Evolutionary conservation across 2,329 filamentous ascomycete species (phyloP).

Genomic region (Didymella pomorum): DNA sequence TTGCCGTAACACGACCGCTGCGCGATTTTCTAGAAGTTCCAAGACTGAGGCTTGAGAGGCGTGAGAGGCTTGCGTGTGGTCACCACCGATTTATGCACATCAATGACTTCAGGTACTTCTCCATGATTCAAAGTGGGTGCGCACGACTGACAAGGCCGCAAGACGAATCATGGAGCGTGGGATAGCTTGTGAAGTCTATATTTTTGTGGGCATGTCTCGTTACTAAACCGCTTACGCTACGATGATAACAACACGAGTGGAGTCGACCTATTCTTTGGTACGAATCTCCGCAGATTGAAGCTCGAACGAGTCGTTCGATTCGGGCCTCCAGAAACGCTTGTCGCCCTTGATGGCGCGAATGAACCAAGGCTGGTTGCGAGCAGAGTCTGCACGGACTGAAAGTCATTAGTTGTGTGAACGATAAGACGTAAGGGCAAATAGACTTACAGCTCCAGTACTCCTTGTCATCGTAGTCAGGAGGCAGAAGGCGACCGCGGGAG

Average conservation of each 20-base stretch:
- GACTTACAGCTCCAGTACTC: conserved; percentile 43
- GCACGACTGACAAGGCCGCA: neutral
- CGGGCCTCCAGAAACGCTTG: conserved; percentile 34
- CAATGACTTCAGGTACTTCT: conserved; percentile 10
- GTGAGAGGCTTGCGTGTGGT: neutral
- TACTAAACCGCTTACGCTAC: conserved; percentile 5
- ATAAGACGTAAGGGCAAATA: neutral
- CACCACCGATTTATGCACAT: conserved; percentile 1
- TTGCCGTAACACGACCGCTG: conserved; percentile 1
- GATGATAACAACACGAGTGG: conserved; percentile 2
- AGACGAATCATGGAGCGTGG: conserved; percentile 1
- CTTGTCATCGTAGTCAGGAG: conserved; percentile 40
- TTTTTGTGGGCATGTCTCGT: conserved; percentile 7
- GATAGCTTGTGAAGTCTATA: neutral
- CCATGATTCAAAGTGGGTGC: conserved; percentile 1
- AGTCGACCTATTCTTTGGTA: conserved; percentile 16
- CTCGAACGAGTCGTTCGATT: conserved; percentile 34
- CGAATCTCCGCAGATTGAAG: conserved; percentile 27
- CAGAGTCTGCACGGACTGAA: conserved; percentile 32
- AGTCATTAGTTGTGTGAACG: conserved; percentile 9
- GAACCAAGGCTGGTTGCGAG: conserved; percentile 38
- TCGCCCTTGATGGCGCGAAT: conserved; percentile 36
- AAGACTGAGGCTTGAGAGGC: neutral
- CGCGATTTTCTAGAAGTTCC: neutral
- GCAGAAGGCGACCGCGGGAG: conserved; percentile 28